These are phyloP conservation scores for Spinellus fusiger DNA, from an alignment of 192 early-diverging fungal genomes.

Conservation along the genomic window DNA sequence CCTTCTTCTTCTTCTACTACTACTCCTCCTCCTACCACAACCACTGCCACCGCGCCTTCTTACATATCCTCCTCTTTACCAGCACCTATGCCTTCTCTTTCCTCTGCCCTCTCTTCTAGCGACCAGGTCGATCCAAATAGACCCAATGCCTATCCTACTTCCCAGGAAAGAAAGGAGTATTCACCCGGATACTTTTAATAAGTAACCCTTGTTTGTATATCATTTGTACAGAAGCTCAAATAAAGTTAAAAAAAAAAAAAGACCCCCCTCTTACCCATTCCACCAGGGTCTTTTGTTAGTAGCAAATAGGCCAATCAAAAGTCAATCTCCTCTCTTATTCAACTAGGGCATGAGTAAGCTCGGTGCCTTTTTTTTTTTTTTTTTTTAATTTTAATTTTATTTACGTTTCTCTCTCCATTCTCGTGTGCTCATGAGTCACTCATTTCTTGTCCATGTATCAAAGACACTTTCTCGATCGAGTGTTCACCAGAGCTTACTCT, in stretches of 20 bases:
- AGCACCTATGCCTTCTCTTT: neutral
- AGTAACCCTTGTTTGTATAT: neutral
- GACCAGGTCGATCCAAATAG: neutral
- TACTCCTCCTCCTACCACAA: neutral
- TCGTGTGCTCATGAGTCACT: constrained; percentile 11
- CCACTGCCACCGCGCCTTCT: neutral
- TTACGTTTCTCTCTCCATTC: neutral
- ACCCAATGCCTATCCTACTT: neutral
- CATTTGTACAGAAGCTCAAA: too few relatives aligned
- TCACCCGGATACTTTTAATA: neutral
- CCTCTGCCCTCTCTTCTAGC: neutral
- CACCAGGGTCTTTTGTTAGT: too few relatives aligned
- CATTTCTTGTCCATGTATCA: constrained; percentile 30
- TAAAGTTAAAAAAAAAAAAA: too few relatives aligned
- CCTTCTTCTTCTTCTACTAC: too few relatives aligned
- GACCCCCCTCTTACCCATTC: too few relatives aligned
- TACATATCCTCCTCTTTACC: neutral
- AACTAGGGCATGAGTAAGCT: too few relatives aligned
- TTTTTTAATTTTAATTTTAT: neutral
- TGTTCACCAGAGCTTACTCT: constrained; percentile 13
- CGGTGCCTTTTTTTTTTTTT: neutral
- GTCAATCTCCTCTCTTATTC: too few relatives aligned
- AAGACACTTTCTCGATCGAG: constrained; percentile 29
- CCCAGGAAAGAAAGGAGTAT: neutral
- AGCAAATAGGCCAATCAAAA: too few relatives aligned